phyloP scores from a whole-genome alignment of 768 basidiomycete genomes.

The Leccinum boreale region DNA sequence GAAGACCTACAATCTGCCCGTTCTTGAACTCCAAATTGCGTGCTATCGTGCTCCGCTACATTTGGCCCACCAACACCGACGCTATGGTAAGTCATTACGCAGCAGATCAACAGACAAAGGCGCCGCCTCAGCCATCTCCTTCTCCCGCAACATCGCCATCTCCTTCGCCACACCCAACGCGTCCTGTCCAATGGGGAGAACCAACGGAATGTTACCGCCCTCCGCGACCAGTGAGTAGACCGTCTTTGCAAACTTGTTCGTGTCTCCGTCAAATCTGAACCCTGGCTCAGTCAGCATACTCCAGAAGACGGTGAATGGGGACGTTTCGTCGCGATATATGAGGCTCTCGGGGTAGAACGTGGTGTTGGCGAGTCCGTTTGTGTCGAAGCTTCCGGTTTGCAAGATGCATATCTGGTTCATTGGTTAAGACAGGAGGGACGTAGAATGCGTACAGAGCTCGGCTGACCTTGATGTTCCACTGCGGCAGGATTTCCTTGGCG shows the following conservation, averaged over 20 bases:
- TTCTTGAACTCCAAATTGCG: too few species aligned
- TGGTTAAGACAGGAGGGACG: background rate
- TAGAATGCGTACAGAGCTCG: background rate
- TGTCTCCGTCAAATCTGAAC: conserved; percentile 7
- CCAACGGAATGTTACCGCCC: conserved; percentile 9
- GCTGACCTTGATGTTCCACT: conserved; percentile 38
- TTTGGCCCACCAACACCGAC: too few species aligned
- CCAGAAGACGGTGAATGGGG: background rate
- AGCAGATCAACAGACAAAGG: conserved; percentile 11
- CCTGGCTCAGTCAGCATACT: background rate
- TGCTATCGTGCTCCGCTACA: too few species aligned
- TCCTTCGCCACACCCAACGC: conserved; percentile 1
- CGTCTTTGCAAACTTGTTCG: conserved; percentile 6
- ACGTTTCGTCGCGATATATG: conserved; percentile 4
- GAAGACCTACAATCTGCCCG: too few species aligned
- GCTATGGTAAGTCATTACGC: background rate
- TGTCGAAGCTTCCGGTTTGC: conserved; percentile 13
- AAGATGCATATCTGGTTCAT: conserved; percentile 18
- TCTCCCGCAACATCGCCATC: background rate
- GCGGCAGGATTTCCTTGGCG: conserved; percentile 35
- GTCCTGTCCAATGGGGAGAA: conserved; percentile 12
- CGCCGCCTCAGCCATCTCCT: conserved; percentile 1
- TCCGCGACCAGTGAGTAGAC: conserved; percentile 4
- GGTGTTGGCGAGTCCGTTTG: background rate
- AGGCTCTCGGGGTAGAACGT: conserved; percentile 6